These are phyloP conservation scores for Coemansia sp. DNA, from an alignment of 371 early-diverging fungal genomes.

Conservation along the genomic window DNA sequence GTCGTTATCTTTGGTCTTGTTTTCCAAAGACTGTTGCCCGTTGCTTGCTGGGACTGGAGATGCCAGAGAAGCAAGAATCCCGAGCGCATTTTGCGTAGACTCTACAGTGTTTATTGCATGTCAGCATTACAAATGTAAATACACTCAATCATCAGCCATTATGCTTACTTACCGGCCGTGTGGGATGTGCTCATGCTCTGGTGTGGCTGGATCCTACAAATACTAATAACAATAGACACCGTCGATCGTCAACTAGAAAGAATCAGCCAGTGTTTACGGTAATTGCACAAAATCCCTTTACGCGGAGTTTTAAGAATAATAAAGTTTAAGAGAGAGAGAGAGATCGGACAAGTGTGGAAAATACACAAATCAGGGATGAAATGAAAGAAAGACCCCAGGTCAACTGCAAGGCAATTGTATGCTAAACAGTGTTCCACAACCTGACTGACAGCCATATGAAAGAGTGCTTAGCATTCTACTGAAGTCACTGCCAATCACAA, in stretches of 20 bases:
- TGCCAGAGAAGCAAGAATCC: conserved; percentile 44
- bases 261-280: conserved; percentile 10
- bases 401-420: background rate
- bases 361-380: background rate
- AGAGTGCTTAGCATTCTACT: background rate
- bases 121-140: background rate
- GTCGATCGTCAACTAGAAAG: conserved; percentile 5
- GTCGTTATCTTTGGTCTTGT: background rate
- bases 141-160: background rate
- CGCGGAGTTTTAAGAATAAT: conserved; percentile 19
- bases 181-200: conserved; percentile 8
- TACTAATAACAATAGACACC: background rate
- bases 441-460: background rate
- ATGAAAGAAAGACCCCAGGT: background rate
- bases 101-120: conserved; percentile 11
- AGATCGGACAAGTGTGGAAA: background rate
- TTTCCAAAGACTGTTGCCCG: background rate
- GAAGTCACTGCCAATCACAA: background rate
- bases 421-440: background rate
- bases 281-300: conserved; percentile 2
- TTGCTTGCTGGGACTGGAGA: conserved; percentile 25
- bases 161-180: conserved; percentile 9
- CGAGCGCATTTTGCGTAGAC: conserved; percentile 23
- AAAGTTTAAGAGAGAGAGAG: background rate
- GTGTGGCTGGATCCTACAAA: conserved; percentile 1